Percentiles rank a stretch among this genome's conserved stretches.
Evolutionary conservation across 306 rosid genomes (phyloP).

Genomic region (Vachellia collinsii): DNA sequence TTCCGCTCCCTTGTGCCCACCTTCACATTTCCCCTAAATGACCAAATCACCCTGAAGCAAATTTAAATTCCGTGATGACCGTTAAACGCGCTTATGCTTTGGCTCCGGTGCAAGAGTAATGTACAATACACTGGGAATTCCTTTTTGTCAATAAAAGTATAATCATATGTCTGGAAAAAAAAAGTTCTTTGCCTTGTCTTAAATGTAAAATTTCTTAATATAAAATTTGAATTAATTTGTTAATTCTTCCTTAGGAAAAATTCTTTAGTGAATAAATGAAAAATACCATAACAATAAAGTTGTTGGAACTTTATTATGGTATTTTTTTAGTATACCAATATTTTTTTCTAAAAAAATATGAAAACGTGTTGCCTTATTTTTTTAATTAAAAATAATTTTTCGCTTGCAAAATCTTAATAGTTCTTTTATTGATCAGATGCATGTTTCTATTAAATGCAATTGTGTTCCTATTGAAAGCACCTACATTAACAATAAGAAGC

Average conservation of each 20-base stretch:
- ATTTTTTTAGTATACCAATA: too few species aligned
- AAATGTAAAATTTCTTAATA: not conserved
- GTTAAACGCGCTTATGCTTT: constrained; percentile 27
- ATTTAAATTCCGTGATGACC: constrained; percentile 5
- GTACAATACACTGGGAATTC: not conserved
- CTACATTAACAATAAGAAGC: too few species aligned
- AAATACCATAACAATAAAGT: not conserved
- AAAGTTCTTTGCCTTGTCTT: not conserved
- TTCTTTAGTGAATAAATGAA: not conserved
- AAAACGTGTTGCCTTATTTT: too few species aligned
- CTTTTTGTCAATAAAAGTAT: not conserved
- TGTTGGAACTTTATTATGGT: not conserved
- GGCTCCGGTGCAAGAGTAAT: not conserved
- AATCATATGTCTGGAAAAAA: not conserved
- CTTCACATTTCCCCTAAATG: not conserved
- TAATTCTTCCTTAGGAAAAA: not conserved
- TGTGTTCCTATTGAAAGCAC: too few species aligned
- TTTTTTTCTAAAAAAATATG: too few species aligned
- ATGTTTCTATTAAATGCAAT: too few species aligned
- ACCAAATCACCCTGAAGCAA: not conserved
- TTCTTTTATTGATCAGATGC: too few species aligned
- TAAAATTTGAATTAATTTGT: not conserved
- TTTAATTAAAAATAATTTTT: too few species aligned
- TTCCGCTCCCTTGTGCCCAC: not conserved
- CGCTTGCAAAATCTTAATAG: too few species aligned